A percentile compares a stretch with the other conserved stretches of the same genome.
These are phyloP conservation scores for Phytophthora sansomeana DNA, from an alignment of 352 stramenopile species.

Conservation along the genomic window DNA sequence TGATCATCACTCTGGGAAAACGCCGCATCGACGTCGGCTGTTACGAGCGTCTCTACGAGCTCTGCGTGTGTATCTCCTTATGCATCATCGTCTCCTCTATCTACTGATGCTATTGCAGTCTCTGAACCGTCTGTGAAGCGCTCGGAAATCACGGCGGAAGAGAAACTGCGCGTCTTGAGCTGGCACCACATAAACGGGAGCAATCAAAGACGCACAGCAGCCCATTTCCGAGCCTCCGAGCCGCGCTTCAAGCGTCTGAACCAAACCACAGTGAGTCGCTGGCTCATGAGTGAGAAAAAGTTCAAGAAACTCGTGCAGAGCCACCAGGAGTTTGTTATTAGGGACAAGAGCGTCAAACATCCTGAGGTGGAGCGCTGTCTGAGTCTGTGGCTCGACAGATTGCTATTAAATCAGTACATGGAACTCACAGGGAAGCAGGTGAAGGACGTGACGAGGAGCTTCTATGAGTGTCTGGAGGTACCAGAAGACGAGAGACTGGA, in stretches of 20 bases:
- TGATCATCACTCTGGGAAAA: no score
- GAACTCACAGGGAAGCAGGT: constrained; percentile 22
- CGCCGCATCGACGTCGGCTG: no score
- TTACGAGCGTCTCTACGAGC: neutral
- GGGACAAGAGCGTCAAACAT: constrained; percentile 17
- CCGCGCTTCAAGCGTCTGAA: constrained; percentile 15
- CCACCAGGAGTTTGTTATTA: constrained; percentile 14
- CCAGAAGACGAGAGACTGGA: constrained; percentile 18
- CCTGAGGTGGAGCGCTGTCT: constrained; percentile 22
- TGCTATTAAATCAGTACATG: constrained; percentile 2
- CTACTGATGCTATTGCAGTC: neutral
- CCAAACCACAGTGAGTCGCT: constrained; percentile 29
- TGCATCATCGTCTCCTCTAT: neutral
- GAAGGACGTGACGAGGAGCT: constrained; percentile 12
- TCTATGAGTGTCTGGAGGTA: constrained; percentile 22
- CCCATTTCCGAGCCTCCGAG: constrained; percentile 17
- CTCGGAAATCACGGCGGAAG: constrained; percentile 23
- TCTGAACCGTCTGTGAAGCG: constrained; percentile 9
- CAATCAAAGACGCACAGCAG: constrained; percentile 23
- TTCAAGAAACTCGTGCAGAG: constrained; percentile 13
- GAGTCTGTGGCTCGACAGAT: constrained; percentile 15
- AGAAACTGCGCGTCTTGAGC: constrained; percentile 28
- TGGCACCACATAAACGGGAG: constrained; percentile 25
- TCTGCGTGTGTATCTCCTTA: neutral
- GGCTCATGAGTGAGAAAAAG: constrained; percentile 9